phyloP scores from a whole-genome alignment of 805 yeast genomes.

The Ogataea trehalophila region DNA sequence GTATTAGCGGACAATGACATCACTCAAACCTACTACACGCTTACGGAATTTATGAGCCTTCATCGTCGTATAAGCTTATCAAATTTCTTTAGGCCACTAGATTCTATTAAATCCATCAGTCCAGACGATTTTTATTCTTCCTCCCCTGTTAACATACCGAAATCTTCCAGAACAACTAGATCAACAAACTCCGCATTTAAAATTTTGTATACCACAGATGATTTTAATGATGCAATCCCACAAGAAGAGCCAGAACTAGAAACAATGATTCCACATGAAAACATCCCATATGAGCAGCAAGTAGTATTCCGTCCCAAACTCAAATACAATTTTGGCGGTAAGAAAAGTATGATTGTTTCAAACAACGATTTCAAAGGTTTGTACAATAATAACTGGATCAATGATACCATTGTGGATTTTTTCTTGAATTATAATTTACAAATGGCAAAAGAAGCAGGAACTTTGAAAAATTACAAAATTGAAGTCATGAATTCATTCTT shows the following conservation, averaged over 20 bases:
- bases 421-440: constrained; percentile 53
- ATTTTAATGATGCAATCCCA: constrained; percentile 37
- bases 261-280: constrained; percentile 24
- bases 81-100: not conserved
- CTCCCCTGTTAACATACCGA: not conserved
- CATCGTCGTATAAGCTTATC: not conserved
- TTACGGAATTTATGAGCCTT: no score
- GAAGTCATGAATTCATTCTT: constrained; percentile 76
- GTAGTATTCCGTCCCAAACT: constrained; percentile 33
- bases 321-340: constrained; percentile 48
- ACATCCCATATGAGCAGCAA: constrained; percentile 27
- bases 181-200: not conserved
- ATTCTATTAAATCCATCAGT: not conserved
- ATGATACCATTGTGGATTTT: constrained; percentile 84
- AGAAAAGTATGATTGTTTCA: constrained; percentile 50
- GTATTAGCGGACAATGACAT: no score
- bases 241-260: constrained; percentile 23
- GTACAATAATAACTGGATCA: constrained; percentile 79
- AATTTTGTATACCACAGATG: constrained; percentile 1
- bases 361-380: constrained; percentile 75
- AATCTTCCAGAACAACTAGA: constrained; percentile 4
- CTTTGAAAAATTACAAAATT: constrained; percentile 35
- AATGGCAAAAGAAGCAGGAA: constrained; percentile 30
- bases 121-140: not conserved
- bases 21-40: no score